Conservation (phyloP, 106 monocot genomes). For the Vanilla planifolia region DNA sequence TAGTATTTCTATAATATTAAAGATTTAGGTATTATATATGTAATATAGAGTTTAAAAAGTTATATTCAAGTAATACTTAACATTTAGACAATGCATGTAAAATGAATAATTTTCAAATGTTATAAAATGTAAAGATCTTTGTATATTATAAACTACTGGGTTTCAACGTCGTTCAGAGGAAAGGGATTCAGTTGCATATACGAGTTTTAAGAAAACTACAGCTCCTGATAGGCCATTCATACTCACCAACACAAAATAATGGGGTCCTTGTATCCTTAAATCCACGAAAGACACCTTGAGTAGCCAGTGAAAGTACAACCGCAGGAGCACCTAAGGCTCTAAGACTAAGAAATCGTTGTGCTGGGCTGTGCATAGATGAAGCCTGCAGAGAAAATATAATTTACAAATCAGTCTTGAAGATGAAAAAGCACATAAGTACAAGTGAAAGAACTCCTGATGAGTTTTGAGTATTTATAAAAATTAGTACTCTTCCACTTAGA, state of each 20-base stretch:
- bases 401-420: not conserved
- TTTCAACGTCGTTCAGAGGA: too few relatives aligned
- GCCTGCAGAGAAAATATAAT: slow-evolving; percentile 36
- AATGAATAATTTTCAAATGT: too few relatives aligned
- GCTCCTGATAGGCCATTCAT: too few relatives aligned
- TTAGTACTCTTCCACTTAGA: not conserved
- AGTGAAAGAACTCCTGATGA: not conserved
- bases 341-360: slow-evolving; percentile 69
- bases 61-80: too few relatives aligned
- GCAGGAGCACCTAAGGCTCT: slow-evolving; percentile 98
- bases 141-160: too few relatives aligned
- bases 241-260: slow-evolving; percentile 79
- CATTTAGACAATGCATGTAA: too few relatives aligned
- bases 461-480: not conserved
- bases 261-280: slow-evolving; percentile 97
- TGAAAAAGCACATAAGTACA: not conserved
- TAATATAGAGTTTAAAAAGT: too few relatives aligned
- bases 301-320: slow-evolving; percentile 77
- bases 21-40: too few relatives aligned
- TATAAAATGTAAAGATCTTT: too few relatives aligned
- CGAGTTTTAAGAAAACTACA: too few relatives aligned
- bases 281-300: slow-evolving; percentile 98
- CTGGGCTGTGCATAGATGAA: slow-evolving; percentile 68
- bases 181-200: too few relatives aligned
- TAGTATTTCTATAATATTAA: too few relatives aligned